Base-by-base conservation (phyloP, 495 filamentous ascomycete species). In the Paragyromitra xinjiangensis region DNA sequence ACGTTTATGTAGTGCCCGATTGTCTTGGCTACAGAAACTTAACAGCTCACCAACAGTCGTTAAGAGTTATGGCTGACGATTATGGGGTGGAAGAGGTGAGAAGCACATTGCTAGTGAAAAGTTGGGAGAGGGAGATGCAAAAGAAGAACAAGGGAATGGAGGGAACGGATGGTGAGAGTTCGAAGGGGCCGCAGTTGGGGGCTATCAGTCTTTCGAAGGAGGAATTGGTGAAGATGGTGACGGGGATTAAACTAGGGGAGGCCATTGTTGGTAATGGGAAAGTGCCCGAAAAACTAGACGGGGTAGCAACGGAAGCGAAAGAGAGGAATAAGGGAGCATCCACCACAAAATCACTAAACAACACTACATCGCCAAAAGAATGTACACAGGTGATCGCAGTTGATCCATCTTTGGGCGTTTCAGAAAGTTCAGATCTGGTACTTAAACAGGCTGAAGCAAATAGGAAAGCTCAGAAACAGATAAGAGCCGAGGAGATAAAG, bases 1-100 rank as follows among this genome's bases (percentile, higher is more conserved):
- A 89, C 29, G 92, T 97, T 71, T 94, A 91, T 5, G 84, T 99
- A 12, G 85, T 99, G 37, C 92, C 95, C 61, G 94, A 99, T 82
- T 98, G 95, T 82, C 87, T 97, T 53, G 95, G 94, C 11, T 98
- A 91, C 81, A 90, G 94, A 51, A 90, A 86, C 79, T 87, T 90
- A 66, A 84, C 85, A 19, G 89, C 93, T 14, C 93, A 97, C 80
- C 88, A 91, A 61, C 89, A 91, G 82, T 91, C 95, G 2, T 85
- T 98, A 77, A 87, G 87, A 40, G 89, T 93, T 73, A 92, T 99
- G 85, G 86, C 86, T 0, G 90, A 93, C 67, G 88, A 92, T 55
- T 82, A 81, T 65, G 81, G 64, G 7, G 81, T 78, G 22, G 77
- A 81, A 72, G 80, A 84, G 85, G 81, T 89, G 87, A 88, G 68